Evolutionary conservation across 2,329 filamentous ascomycete genomes (phyloP).

Genomic region (Aspergillus sp.): DNA sequence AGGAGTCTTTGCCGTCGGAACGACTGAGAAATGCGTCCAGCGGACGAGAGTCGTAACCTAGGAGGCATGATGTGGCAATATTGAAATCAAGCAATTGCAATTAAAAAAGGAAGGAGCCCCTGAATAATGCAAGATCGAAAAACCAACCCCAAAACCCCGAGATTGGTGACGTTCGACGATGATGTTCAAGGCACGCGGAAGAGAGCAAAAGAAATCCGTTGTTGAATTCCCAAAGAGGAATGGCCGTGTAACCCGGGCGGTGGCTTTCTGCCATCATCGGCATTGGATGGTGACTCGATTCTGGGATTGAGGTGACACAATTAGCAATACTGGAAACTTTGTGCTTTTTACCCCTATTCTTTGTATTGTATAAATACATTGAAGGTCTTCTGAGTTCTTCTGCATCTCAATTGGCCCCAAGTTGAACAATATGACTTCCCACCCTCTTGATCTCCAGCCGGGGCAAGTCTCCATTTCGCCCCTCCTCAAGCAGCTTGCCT

Average conservation of each 20-base stretch:
- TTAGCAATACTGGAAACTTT: too few species aligned
- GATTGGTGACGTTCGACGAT: conserved; percentile 6
- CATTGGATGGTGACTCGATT: too few species aligned
- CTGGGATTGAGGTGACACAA: too few species aligned
- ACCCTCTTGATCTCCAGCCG: conserved; percentile 19
- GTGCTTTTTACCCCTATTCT: too few species aligned
- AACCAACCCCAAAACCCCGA: background rate
- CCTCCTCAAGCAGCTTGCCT: conserved; percentile 44
- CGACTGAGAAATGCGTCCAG: conserved; percentile 29
- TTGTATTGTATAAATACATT: too few species aligned
- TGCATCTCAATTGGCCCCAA: background rate
- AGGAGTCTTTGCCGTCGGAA: conserved; percentile 31
- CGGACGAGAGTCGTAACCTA: conserved; percentile 41
- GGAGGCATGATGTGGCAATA: conserved; percentile 46
- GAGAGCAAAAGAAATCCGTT: conserved; percentile 8
- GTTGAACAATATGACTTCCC: conserved; percentile 20
- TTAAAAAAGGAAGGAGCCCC: conserved; percentile 6
- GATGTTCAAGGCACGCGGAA: background rate
- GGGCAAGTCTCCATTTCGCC: conserved; percentile 43
- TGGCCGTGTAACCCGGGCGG: conserved; percentile 13
- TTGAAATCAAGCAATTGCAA: background rate
- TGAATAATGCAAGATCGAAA: background rate
- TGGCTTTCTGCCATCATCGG: conserved; percentile 16
- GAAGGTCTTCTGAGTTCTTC: background rate
- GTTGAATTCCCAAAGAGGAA: conserved; percentile 9